A percentile compares a stretch with the other conserved stretches of the same genome.
These are phyloP conservation scores for Exidia glandulosa DNA, from an alignment of 768 basidiomycete genomes.

Conservation along the genomic window DNA sequence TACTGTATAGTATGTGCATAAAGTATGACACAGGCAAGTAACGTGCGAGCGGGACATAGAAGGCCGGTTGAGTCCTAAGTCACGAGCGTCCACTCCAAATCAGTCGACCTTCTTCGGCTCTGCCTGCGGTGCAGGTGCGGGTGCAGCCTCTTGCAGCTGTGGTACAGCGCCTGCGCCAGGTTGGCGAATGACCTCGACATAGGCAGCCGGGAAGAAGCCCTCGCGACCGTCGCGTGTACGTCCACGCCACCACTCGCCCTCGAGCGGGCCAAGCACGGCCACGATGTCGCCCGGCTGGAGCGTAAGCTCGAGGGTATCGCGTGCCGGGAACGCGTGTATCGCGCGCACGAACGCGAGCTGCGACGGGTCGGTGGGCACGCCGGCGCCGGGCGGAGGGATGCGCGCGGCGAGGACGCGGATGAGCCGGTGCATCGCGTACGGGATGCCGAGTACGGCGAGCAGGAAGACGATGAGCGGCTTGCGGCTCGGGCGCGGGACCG, in stretches of 20 bases:
- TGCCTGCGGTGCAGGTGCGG: background rate
- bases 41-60: no score
- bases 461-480: constrained; percentile 92
- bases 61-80: no score
- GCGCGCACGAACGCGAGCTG: constrained; percentile 77
- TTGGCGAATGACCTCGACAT: constrained; percentile 59
- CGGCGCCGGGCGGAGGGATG: constrained; percentile 36
- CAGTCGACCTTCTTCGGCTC: constrained; percentile 34
- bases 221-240: constrained; percentile 82
- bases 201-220: constrained; percentile 92
- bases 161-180: constrained; percentile 24
- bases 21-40: no score
- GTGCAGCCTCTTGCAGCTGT: background rate
- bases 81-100: no score
- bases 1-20: no score
- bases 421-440: constrained; percentile 86
- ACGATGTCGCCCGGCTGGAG: constrained; percentile 88
- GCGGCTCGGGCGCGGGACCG: constrained; percentile 44
- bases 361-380: constrained; percentile 49
- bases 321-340: constrained; percentile 63
- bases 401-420: constrained; percentile 69
- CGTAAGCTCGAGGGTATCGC: constrained; percentile 64
- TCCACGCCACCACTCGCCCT: constrained; percentile 89
- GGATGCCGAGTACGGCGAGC: constrained; percentile 84
- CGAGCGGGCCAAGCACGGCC: constrained; percentile 63